Evolutionary conservation across 805 yeast genomes (phyloP), one percentile per base, ranked within the genome.

Genomic region (Schwanniomyces pseudopolymorphus): DNA sequence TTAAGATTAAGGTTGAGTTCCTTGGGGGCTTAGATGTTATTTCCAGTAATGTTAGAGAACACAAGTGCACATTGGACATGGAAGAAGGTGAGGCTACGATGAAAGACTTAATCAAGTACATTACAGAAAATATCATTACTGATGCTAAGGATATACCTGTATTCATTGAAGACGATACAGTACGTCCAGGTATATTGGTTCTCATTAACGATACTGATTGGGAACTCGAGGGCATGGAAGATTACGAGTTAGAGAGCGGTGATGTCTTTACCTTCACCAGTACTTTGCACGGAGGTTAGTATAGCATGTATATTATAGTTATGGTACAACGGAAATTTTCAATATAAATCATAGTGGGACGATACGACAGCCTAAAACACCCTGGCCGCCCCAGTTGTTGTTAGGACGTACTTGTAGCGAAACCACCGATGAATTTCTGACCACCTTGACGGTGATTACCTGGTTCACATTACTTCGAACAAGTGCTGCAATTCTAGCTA

Each of bases 191-290:
- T 2, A 89, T 92, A 40, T 71, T 92, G 50, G 96, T 94, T 8
- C 75, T 92, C 46, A 86, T 92, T 51, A 92, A 92, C 60, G 98
- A 92, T 61, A 83, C 96, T 0, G 99, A 92, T 68, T 92, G 98
- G 98, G 99, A 92, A 59, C 67, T 92, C 11, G 96, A 90, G 63
- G 98, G 89, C 9, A 90, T 85, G 64, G 90, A 88, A 56, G 85
- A 80, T 8, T 90, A 90, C 58, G 81, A 74, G n/a, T 63, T 94
- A 13, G 86, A 88, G 63, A 68, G 78, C 40, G 84, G 87, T 10
- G 99, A 92, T 64, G 74, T 80, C 19, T 77, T 92, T 33, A 82
- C 95, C 2, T 92, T 92, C 59, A 92, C 97, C 1, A 87, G 96
- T 36, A 94, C 99, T 3, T 71, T 92, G 50, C 99, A 92, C 57